These are phyloP conservation scores for Schizosaccharomyces lindneri DNA, from an alignment of 805 yeast species.

Conservation along the genomic window DNA sequence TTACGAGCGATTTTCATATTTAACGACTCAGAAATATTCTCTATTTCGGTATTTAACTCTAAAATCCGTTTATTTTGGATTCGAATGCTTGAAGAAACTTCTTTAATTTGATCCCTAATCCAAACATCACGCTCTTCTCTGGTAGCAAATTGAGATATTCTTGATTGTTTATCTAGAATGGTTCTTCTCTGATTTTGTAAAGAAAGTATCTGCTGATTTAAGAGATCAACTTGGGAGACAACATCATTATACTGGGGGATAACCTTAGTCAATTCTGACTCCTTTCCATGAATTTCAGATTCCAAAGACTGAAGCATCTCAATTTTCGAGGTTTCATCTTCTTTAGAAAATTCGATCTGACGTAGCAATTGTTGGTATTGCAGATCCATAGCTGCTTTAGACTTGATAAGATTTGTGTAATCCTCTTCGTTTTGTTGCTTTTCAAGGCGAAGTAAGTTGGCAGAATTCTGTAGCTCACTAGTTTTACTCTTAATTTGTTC, in stretches of 20 bases:
- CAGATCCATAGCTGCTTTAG: slow-evolving; percentile 14
- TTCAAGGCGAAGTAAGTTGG: slow-evolving; percentile 33
- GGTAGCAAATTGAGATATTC: slow-evolving; percentile 32
- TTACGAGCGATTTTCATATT: neutral
- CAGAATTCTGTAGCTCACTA: slow-evolving; percentile 21
- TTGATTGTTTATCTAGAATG: slow-evolving; percentile 48
- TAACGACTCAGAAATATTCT: neutral
- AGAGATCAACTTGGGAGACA: slow-evolving; percentile 5
- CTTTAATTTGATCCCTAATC: slow-evolving; percentile 29
- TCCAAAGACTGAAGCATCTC: slow-evolving; percentile 3
- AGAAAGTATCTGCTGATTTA: slow-evolving; percentile 5
- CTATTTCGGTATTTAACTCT: slow-evolving; percentile 5
- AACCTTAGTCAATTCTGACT: slow-evolving; percentile 3
- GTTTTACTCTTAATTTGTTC: slow-evolving; percentile 15
- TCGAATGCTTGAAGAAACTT: slow-evolving; percentile 13
- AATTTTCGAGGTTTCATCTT: slow-evolving; percentile 5
- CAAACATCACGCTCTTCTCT: slow-evolving; percentile 40
- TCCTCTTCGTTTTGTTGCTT: slow-evolving; percentile 25
- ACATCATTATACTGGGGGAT: slow-evolving; percentile 6
- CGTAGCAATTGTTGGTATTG: slow-evolving; percentile 14
- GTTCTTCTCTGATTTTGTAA: slow-evolving; percentile 9
- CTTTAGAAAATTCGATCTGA: slow-evolving; percentile 7
- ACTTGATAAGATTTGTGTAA: slow-evolving; percentile 21
- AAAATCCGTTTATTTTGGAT: slow-evolving; percentile 11
- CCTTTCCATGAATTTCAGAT: slow-evolving; percentile 4